phyloP scores from a whole-genome alignment of 192 early-diverging fungal genomes.

The Allomyces javanicus region DNA sequence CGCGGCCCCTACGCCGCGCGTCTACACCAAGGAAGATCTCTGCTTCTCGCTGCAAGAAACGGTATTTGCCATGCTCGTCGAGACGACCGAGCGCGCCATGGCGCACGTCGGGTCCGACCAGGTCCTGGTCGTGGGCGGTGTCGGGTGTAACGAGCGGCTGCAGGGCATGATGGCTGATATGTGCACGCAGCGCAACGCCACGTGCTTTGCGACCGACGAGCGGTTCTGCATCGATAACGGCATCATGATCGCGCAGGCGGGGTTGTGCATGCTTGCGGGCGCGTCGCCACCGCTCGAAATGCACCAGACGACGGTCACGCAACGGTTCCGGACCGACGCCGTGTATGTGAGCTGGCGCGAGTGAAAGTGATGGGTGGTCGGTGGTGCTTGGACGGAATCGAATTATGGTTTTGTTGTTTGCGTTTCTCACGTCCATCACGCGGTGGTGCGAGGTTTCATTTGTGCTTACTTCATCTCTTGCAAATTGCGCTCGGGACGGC shows the following conservation, averaged over 20 bases:
- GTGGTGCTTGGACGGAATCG: too few species aligned
- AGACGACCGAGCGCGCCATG: conserved; percentile 96
- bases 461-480: too few species aligned
- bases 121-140: conserved; percentile 90
- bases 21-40: conserved; percentile 63
- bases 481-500: too few species aligned
- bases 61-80: conserved; percentile 98
- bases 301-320: conserved; percentile 65
- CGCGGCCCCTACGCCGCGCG: conserved; percentile 1
- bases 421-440: too few species aligned
- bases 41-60: conserved; percentile 96
- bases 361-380: conserved; percentile 2
- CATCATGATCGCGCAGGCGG: conserved; percentile 98
- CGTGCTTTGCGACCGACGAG: conserved; percentile 91
- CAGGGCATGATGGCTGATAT: conserved; percentile 98
- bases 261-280: conserved; percentile 65
- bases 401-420: too few species aligned
- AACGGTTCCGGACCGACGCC: conserved; percentile 76
- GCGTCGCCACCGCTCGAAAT: conserved; percentile 53
- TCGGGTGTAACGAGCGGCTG: conserved; percentile 82
- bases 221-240: conserved; percentile 98
- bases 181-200: conserved; percentile 67
- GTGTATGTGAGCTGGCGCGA: conserved; percentile 65
- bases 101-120: conserved; percentile 81
- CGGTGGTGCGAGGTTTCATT: too few species aligned